Evolutionary conservation across 1,139 yeast genomes (phyloP).

Genomic region (Kodamaea ohmeri): DNA sequence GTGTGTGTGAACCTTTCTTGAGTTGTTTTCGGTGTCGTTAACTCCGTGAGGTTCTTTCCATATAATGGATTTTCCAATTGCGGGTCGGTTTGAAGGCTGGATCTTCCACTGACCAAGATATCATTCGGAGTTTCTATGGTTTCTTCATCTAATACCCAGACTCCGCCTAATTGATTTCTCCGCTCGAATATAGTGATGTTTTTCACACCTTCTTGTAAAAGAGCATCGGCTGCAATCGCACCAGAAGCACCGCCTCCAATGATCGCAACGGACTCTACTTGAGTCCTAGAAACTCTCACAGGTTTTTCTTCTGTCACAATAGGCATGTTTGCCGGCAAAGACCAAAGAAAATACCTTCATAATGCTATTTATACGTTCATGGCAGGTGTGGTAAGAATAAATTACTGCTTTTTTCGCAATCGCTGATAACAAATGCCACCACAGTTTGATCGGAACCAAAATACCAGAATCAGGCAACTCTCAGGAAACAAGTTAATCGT

Average conservation of each 20-base stretch:
- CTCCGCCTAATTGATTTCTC: constrained; percentile 29
- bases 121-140: constrained; percentile 24
- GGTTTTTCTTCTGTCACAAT: constrained; percentile 9
- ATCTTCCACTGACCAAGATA: constrained; percentile 24
- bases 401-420: constrained; percentile 1
- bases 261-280: constrained; percentile 37
- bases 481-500: too few relatives aligned
- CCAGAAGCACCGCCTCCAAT: constrained; percentile 58
- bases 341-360: neutral
- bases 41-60: too few relatives aligned
- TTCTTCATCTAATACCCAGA: constrained; percentile 30
- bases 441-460: constrained; percentile 5
- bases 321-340: constrained; percentile 6
- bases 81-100: constrained; percentile 25
- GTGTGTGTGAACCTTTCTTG: constrained; percentile 32
- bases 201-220: constrained; percentile 28
- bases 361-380: constrained; percentile 1
- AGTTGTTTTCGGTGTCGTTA: constrained; percentile 5
- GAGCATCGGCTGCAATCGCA: constrained; percentile 40
- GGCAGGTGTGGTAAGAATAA: neutral
- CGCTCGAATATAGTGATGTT: constrained; percentile 30
- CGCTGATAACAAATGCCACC: constrained; percentile 9
- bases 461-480: too few relatives aligned
- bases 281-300: constrained; percentile 12
- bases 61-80: constrained; percentile 34